Evolutionary conservation across 768 basidiomycete genomes (phyloP).

Genomic region (Antrodiella citrinella): DNA sequence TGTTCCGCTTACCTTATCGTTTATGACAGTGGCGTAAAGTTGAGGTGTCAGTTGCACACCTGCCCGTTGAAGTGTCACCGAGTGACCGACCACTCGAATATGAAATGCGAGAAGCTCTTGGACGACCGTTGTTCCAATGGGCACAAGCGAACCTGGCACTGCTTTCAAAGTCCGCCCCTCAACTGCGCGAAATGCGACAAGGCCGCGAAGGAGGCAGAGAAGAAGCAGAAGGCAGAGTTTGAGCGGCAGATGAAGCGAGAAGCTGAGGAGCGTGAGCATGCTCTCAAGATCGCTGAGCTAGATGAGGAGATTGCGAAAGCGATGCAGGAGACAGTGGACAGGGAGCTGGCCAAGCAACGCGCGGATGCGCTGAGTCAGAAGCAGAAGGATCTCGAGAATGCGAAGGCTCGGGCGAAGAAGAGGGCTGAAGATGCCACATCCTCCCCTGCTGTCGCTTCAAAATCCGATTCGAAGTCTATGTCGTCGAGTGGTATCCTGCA

Average conservation of each 20-base stretch:
- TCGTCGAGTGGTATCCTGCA: not conserved
- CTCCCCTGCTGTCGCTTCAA: not conserved
- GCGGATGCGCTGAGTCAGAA: slow-evolving; percentile 32
- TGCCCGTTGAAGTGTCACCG: slow-evolving; percentile 61
- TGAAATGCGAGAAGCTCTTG: slow-evolving; percentile 35
- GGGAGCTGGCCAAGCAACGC: slow-evolving; percentile 29
- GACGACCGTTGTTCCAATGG: slow-evolving; percentile 32
- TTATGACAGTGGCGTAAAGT: slow-evolving; percentile 37
- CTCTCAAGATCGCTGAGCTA: slow-evolving; percentile 32
- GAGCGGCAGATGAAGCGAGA: slow-evolving; percentile 37
- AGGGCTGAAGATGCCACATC: too few relatives aligned
- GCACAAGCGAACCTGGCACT: slow-evolving; percentile 38
- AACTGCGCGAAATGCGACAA: slow-evolving; percentile 42
- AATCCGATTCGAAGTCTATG: not conserved
- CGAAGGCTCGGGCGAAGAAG: slow-evolving; percentile 10
- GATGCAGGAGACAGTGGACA: slow-evolving; percentile 27
- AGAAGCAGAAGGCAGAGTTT: slow-evolving; percentile 32
- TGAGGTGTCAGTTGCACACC: slow-evolving; percentile 43
- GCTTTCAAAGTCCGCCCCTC: slow-evolving; percentile 28
- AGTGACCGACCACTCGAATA: slow-evolving; percentile 43
- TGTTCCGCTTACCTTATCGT: too few relatives aligned
- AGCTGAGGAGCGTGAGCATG: slow-evolving; percentile 34
- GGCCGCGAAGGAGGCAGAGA: slow-evolving; percentile 31
- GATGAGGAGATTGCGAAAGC: slow-evolving; percentile 32
- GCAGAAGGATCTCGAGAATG: slow-evolving; percentile 35